Base-by-base conservation (phyloP, 768 basidiomycete species). In the Trametes cinnabarina region DNA sequence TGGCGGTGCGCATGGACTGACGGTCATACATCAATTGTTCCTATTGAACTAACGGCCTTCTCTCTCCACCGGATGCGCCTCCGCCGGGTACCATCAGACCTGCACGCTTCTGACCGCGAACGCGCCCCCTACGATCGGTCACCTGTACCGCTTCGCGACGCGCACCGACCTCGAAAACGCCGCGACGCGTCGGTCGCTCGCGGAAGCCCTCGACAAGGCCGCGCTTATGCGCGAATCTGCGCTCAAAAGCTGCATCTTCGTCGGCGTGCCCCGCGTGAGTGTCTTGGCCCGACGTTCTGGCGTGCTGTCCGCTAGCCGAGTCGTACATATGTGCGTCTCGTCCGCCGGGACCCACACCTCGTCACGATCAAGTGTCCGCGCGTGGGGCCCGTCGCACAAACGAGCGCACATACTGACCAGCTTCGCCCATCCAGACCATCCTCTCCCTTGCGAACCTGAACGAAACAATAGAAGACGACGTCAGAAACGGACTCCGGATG, bases 201-300 rank as follows among this genome's bases (percentile, higher is more conserved):
- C 79, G 58, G 82, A 80, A 58, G 85, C 86, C 49, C 78, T 88
- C 57, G 81, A 83, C 72, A 86, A 80, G 69, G 90, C 90, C 61
- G 89, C 91, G 63, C 71, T 92, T 63, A 94, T 96, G 84, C 82
- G 94, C 43, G 94, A 96, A 76, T 83, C 90, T 28, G 90, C 90
- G 28, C 68, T 96, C 70, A 96, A 96, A 76, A 92, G 91, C 68
- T 82, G 85, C 67, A 89, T 94, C 66, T 94, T 96, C 69, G 84
- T 92, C 54, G 91, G 92, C 43, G 90, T 93, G 53, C 90, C 92
- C 65, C 80, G 89, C 71, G 90, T 91, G 69, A 41, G 65, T 58
- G 25, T 41, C 28, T 15, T 22, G 17, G n/a, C n/a, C n/a, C n/a
- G n/a, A n/a, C n/a, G n/a, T n/a, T n/a, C n/a, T 47, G n/a, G 30